phyloP scores from a whole-genome alignment of 306 rosid species.

The Trifolium pratense region DNA sequence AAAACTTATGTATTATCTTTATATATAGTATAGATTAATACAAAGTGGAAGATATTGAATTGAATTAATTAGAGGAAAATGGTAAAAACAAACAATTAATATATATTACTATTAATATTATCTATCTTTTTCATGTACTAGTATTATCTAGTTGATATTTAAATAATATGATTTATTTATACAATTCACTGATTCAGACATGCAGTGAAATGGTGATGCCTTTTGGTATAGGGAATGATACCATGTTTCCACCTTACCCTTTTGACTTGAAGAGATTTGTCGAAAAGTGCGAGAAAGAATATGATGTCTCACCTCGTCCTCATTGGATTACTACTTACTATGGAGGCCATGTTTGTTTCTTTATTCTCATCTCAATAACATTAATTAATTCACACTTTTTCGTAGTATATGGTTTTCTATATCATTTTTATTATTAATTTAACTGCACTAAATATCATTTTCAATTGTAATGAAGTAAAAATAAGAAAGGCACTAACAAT shows the following conservation, averaged over 20 bases:
- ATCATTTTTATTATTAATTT: too few relatives aligned
- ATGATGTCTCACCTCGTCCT: conserved; percentile 65
- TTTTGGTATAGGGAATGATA: conserved; percentile 38
- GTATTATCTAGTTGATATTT: background rate
- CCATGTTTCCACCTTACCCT: conserved; percentile 54
- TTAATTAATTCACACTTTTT: background rate
- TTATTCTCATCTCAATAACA: background rate
- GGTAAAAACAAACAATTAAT: too few relatives aligned
- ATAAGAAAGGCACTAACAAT: too few relatives aligned
- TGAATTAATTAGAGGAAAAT: too few relatives aligned
- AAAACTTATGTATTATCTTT: too few relatives aligned
- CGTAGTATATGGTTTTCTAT: too few relatives aligned
- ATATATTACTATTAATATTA: too few relatives aligned
- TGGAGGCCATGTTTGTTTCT: conserved; percentile 69
- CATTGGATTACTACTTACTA: conserved; percentile 67
- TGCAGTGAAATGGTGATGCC: conserved; percentile 58
- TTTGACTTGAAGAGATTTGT: conserved; percentile 31
- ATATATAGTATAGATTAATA: too few relatives aligned
- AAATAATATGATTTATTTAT: conserved; percentile 4
- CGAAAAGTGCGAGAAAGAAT: conserved; percentile 37
- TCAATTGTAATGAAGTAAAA: too few relatives aligned
- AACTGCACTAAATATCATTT: too few relatives aligned
- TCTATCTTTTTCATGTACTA: too few relatives aligned
- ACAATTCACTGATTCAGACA: conserved; percentile 45
- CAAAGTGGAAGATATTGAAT: too few relatives aligned